Percentiles rank a stretch among this genome's conserved stretches.
phyloP scores from a whole-genome alignment of 2,329 filamentous ascomycete species.

The Claviceps sorghi region DNA sequence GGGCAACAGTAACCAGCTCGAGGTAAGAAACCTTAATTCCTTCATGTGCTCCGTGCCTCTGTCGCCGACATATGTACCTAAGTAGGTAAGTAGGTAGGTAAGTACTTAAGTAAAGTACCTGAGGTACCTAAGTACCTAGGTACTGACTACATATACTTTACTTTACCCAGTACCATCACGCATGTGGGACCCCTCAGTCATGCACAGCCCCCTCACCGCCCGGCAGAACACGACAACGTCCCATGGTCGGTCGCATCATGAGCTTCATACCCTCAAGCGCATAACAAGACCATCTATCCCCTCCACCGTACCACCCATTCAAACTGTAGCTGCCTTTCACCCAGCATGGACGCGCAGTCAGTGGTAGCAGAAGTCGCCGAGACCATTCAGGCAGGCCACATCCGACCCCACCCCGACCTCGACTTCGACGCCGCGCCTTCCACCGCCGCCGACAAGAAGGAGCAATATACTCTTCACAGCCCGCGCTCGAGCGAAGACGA shows the following conservation, averaged over 20 bases:
- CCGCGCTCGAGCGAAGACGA: constrained; percentile 11
- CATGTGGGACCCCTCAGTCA: neutral
- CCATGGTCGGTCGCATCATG: neutral
- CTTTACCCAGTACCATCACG: neutral
- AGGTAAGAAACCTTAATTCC: neutral
- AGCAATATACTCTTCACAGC: constrained; percentile 14
- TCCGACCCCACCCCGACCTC: constrained; percentile 58
- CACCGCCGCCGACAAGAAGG: constrained; percentile 51
- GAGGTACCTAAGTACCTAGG: too few species aligned
- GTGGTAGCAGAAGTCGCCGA: constrained; percentile 56
- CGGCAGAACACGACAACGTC: constrained; percentile 12
- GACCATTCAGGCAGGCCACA: constrained; percentile 65
- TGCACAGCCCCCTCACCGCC: constrained; percentile 14
- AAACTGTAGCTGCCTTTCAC: neutral
- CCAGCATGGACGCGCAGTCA: constrained; percentile 40
- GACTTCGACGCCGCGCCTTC: constrained; percentile 67
- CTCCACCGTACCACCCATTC: neutral
- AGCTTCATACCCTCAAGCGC: neutral
- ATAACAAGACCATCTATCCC: neutral
- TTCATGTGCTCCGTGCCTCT: neutral
- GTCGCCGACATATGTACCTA: too few species aligned
- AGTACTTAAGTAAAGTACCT: too few species aligned
- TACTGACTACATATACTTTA: too few species aligned
- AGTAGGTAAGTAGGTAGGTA: too few species aligned
- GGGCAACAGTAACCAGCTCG: neutral